Base-by-base conservation (phyloP, 768 basidiomycete species). In the Austroboletus eburneus region DNA sequence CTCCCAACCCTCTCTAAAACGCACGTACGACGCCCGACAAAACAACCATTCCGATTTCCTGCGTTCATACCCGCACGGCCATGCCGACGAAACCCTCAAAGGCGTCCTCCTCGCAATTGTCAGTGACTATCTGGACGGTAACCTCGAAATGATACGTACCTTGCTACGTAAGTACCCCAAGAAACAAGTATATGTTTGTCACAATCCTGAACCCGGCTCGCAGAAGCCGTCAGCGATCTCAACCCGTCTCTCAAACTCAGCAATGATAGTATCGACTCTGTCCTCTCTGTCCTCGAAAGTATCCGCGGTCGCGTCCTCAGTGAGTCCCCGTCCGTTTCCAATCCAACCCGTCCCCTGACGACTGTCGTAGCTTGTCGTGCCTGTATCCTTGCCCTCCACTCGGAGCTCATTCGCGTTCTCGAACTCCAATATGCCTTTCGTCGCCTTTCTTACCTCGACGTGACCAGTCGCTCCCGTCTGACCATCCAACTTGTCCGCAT, bases 51-150 rank as follows among this genome's bases (percentile, higher is more conserved):
- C 66, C 24, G 77, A 84, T 57, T 74, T 80, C 37, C 81, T 82
- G 55, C 66, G 75, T 22, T 61, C 81, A 7, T 71, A 71, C 30
- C 72, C 81, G 18, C 66, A 71, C 25, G 71, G 72, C 29, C 71
- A 81, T 46, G 85, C 86, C 1, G 87, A 93, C 49, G 86, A 92
- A 56, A 92, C 91, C 2, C 79, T 93, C 45, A 73, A 81, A 40
- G 76, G 79, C 43, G 88, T 91, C 16, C 69, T 92, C 27, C 61
- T 87, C 25, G 78, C 81, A 22, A 81, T 90, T 10, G 79, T 91
- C 61, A 82, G 79, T 49, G 91, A 93, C 57, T 87, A 91, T 54
- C 65, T 92, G 37, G 86, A 91, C 45, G 91, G 90, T 6, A 90
- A 92, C 65, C 69, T 92, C n/a, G 87, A 91, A 61, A 80, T 90